phyloP scores from a whole-genome alignment of 768 basidiomycete genomes.

The Phanerochaete carnosa region DNA sequence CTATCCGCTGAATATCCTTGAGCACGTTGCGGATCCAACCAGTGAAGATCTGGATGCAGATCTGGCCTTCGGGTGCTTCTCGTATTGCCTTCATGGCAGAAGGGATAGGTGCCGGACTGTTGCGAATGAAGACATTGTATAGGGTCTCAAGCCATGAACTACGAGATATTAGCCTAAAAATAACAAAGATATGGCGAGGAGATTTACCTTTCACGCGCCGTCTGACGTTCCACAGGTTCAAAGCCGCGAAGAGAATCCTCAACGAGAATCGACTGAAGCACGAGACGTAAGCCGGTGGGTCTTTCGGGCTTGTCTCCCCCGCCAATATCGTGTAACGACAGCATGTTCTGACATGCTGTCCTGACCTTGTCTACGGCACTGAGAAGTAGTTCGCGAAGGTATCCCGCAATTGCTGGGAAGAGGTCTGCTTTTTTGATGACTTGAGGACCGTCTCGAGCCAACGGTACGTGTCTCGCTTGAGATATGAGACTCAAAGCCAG shows the following conservation, averaged over 20 bases:
- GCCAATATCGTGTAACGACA: background rate
- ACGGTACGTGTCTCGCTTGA: background rate
- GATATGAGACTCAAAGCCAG: background rate
- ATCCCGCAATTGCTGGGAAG: background rate
- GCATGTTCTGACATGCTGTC: background rate
- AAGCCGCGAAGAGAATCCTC: background rate
- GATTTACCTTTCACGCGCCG: constrained; percentile 21
- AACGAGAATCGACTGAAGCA: background rate
- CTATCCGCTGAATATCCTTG: background rate
- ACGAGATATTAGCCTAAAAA: background rate
- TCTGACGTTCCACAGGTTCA: background rate
- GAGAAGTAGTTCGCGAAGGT: background rate
- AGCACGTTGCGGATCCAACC: background rate
- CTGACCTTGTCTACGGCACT: background rate
- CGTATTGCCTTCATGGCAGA: background rate
- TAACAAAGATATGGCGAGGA: background rate
- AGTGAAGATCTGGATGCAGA: background rate
- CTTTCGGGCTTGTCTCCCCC: background rate
- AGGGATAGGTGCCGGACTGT: background rate
- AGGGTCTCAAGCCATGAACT: background rate
- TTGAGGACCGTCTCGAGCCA: background rate
- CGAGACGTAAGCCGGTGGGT: background rate
- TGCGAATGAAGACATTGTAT: background rate
- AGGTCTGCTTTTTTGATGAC: background rate
- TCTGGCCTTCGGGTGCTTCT: background rate